These are phyloP conservation scores for Leccinum glutinopallens DNA, from an alignment of 1,284 basidiomycete species.

Conservation along the genomic window DNA sequence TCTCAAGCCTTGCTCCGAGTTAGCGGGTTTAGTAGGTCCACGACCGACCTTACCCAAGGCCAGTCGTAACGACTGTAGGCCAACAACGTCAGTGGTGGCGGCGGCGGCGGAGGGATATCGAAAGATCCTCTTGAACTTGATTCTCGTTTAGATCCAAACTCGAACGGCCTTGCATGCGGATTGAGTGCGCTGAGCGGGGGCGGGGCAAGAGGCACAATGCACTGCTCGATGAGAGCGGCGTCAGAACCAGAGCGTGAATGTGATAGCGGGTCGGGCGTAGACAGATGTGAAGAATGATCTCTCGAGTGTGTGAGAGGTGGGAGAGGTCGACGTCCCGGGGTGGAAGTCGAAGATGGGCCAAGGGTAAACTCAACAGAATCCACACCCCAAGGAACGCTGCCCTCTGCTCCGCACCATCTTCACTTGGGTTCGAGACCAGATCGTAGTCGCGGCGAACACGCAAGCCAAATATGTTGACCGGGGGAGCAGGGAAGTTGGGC, in stretches of 20 bases:
- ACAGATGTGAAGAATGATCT: slow-evolving; percentile 59
- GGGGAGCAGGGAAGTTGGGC: slow-evolving; percentile 78
- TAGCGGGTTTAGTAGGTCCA: too few species aligned
- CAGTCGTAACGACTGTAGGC: slow-evolving; percentile 48
- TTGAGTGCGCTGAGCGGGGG: slow-evolving; percentile 53
- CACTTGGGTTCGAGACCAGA: slow-evolving; percentile 80
- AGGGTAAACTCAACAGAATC: slow-evolving; percentile 39
- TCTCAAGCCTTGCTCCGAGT: too few species aligned
- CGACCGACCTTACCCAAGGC: too few species aligned
- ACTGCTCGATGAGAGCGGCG: slow-evolving; percentile 24
- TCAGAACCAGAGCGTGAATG: slow-evolving; percentile 62
- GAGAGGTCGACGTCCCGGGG: slow-evolving; percentile 47
- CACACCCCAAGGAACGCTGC: slow-evolving; percentile 47
- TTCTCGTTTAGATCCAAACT: slow-evolving; percentile 53
- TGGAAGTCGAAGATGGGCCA: slow-evolving; percentile 39
- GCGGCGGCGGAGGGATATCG: slow-evolving; percentile 35
- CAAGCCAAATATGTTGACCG: slow-evolving; percentile 47
- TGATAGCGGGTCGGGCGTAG: slow-evolving; percentile 58
- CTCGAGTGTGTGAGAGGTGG: slow-evolving; percentile 69
- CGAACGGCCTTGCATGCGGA: slow-evolving; percentile 78
- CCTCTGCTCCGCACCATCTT: slow-evolving; percentile 54
- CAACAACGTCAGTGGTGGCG: slow-evolving; percentile 41
- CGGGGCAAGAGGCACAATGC: slow-evolving; percentile 3
- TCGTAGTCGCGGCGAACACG: slow-evolving; percentile 54
- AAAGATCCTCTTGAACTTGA: slow-evolving; percentile 39